A percentile compares a stretch with the other conserved stretches of the same genome.
Conservation (phyloP, 495 filamentous ascomycete species). For the Daldinia grandis region DNA sequence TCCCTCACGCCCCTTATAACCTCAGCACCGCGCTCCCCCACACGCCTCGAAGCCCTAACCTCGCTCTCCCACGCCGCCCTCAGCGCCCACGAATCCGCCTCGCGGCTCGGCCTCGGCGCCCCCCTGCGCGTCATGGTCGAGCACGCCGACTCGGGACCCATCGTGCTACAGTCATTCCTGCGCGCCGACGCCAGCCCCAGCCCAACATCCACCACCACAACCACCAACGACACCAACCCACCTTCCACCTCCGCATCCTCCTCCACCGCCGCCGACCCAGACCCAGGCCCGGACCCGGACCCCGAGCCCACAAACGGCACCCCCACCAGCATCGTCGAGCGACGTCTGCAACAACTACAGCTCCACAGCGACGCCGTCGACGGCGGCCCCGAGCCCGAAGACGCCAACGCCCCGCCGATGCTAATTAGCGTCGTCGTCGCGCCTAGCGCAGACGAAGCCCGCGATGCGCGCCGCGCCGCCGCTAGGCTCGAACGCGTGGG, state of each 20-base stretch:
- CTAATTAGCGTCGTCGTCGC: constrained; percentile 49
- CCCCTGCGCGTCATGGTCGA: constrained; percentile 55
- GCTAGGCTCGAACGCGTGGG: constrained; percentile 49
- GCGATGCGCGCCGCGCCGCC: constrained; percentile 46
- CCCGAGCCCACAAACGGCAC: background rate
- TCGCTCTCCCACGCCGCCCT: constrained; percentile 50
- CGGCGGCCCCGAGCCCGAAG: background rate
- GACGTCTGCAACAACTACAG: constrained; percentile 29
- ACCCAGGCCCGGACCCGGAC: background rate
- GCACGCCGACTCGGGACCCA: constrained; percentile 44
- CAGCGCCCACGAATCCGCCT: constrained; percentile 49
- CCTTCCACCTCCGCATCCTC: background rate
- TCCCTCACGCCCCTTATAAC: constrained; percentile 55
- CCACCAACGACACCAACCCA: background rate
- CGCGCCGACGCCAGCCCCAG: constrained; percentile 24
- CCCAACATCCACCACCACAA: background rate
- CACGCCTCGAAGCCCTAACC: constrained; percentile 47
- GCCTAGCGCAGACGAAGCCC: constrained; percentile 36
- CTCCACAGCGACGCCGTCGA: constrained; percentile 16
- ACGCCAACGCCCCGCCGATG: constrained; percentile 42
- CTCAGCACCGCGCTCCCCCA: constrained; percentile 37
- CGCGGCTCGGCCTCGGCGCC: constrained; percentile 48
- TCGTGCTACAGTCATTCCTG: constrained; percentile 50
- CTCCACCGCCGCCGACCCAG: background rate
- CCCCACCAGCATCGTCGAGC: constrained; percentile 12